A percentile compares a stretch with the other conserved stretches of the same genome.
Evolutionary conservation across 2,329 filamentous ascomycete genomes (phyloP).

Genomic region (Nemania diffusa): DNA sequence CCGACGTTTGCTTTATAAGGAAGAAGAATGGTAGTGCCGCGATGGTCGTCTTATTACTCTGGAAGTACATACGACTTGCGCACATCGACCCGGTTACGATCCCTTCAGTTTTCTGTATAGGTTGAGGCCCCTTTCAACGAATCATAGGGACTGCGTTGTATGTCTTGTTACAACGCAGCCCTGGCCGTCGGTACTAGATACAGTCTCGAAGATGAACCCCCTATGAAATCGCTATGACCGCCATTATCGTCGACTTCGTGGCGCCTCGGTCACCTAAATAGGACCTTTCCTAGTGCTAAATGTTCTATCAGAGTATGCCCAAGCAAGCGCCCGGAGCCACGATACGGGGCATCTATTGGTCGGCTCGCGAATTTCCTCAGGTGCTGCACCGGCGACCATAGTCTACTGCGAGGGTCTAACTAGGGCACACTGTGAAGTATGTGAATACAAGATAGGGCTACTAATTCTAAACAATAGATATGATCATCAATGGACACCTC

Average conservation of each 20-base stretch:
- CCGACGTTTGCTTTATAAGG: not conserved
- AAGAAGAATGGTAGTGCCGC: slow-evolving; percentile 3
- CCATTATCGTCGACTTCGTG: not conserved
- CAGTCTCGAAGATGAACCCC: not conserved
- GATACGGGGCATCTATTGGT: not conserved
- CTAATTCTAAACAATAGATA: not conserved
- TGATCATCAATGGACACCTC: not conserved
- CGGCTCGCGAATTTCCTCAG: not conserved
- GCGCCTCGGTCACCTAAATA: not conserved
- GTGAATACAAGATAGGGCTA: not conserved
- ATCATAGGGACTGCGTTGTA: not conserved
- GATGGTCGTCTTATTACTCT: not conserved
- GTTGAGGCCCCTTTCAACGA: not conserved
- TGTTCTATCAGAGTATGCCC: not conserved
- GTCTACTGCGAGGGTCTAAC: not conserved
- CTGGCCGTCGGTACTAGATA: not conserved
- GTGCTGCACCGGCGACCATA: not conserved
- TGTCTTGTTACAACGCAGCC: not conserved
- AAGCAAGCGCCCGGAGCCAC: not conserved
- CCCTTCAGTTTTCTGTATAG: not conserved
- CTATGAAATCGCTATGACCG: not conserved
- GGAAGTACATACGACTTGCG: not conserved
- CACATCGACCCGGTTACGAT: not conserved
- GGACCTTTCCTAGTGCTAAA: not conserved
- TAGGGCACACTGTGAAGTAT: not conserved